Base-by-base conservation (phyloP, 257 asterid genomes). In the Penstemon newberryi region DNA sequence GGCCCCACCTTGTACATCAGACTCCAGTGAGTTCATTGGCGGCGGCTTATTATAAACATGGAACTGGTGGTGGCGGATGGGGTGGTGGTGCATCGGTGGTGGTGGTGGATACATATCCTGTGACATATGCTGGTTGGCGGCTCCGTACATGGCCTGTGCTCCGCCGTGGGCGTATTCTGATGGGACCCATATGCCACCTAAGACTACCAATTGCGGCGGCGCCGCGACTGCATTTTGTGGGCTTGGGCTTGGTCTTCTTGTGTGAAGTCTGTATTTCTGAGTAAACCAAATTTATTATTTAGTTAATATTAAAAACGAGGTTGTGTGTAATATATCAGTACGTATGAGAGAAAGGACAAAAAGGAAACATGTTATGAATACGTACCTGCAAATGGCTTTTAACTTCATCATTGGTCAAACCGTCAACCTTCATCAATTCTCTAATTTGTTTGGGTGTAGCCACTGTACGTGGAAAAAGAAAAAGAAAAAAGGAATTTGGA, bases 391-490 rank as follows among this genome's bases (percentile, higher is more conserved):
- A 75, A 73, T 92, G 98, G 85, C 97, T 92, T 92, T 92, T 92
- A 78, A 92, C 98, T 85, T 92, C 98, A 85, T 92, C 98, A 85
- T 92, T 92, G 81, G 98, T 90, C 80, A 92, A 77, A 61, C 97
- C 98, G 67, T 92, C 98, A 36, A 92, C 98, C 84, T 92, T 90
- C 98, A 92, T 92, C 72, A 92, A 84, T 49, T 92, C 98, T 76
- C 96, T 82, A 63, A 92, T 92, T 77, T 92, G 97, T 67, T 92
- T 92, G 46, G 98, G 98, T 37, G 98, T 92, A 61, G 98, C 98
- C 81, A 88, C 98, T 92, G 92, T 25, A 25, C 33, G 33, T 79
- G 59, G 79, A 63, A 8, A 61, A 55, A 71, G 33, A 61, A 47
- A 0, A 72, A 15, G 38, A 5, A 70, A 63, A 63, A 63, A 63